A percentile compares a stretch with the other conserved stretches of the same genome.
Conservation (phyloP, 2,329 filamentous ascomycete genomes). For the Knufia petricola region DNA sequence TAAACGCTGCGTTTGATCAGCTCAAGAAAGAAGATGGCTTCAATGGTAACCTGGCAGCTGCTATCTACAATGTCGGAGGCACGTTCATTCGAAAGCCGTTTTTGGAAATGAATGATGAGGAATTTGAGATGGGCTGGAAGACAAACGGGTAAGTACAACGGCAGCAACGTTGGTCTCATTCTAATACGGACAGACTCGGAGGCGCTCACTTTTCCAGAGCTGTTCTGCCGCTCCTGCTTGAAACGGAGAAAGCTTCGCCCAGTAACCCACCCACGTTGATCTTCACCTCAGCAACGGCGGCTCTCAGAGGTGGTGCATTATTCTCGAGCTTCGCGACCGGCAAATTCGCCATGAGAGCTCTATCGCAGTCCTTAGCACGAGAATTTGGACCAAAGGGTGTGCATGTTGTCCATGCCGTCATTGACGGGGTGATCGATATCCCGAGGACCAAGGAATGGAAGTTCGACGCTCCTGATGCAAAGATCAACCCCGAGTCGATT, state of each 20-base stretch:
- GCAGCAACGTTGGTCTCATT: neutral
- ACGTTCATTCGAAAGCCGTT: constrained; percentile 51
- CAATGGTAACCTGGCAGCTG: constrained; percentile 38
- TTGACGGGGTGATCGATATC: constrained; percentile 79
- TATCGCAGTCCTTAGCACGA: constrained; percentile 65
- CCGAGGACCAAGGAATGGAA: constrained; percentile 56
- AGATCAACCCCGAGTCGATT: constrained; percentile 69
- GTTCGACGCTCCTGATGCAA: constrained; percentile 51
- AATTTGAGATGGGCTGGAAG: constrained; percentile 44
- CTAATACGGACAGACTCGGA: constrained; percentile 36
- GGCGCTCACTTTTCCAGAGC: constrained; percentile 68
- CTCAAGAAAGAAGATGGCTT: constrained; percentile 45
- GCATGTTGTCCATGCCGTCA: constrained; percentile 71
- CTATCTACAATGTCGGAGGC: constrained; percentile 53
- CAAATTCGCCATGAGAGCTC: constrained; percentile 68
- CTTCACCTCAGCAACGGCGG: constrained; percentile 80
- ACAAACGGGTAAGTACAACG: constrained; percentile 38
- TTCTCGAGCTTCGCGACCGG: constrained; percentile 65
- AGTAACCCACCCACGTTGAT: constrained; percentile 67
- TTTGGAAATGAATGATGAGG: constrained; percentile 49
- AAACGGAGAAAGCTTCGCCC: constrained; percentile 43
- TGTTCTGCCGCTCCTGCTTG: constrained; percentile 60
- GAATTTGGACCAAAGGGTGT: constrained; percentile 80
- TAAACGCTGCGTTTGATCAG: constrained; percentile 44
- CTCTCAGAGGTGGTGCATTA: constrained; percentile 58